These are phyloP conservation scores for Psilocybe cyanescens DNA, from an alignment of 768 basidiomycete species.

Conservation along the genomic window DNA sequence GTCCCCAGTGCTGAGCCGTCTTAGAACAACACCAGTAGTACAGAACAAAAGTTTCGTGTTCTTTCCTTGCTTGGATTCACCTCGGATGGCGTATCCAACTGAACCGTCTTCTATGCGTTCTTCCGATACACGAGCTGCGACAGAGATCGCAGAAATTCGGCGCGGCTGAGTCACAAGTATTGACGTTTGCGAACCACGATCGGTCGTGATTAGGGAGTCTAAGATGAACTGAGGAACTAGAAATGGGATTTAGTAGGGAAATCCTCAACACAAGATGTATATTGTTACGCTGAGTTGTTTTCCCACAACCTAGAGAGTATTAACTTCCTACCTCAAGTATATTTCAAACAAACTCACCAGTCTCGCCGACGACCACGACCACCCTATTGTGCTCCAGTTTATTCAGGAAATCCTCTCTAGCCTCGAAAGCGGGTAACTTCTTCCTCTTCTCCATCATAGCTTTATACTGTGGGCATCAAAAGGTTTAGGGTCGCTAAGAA, in stretches of 20 bases:
- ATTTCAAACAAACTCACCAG: slow-evolving; percentile 48
- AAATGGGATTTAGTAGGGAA: not conserved
- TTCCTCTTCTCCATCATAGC: slow-evolving; percentile 58
- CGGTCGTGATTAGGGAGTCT: slow-evolving; percentile 72
- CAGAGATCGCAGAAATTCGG: slow-evolving; percentile 85
- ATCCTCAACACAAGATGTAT: not conserved
- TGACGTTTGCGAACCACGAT: slow-evolving; percentile 64
- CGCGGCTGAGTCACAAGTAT: slow-evolving; percentile 92
- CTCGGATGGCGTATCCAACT: slow-evolving; percentile 89
- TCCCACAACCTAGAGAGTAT: slow-evolving; percentile 69
- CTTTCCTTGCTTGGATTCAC: slow-evolving; percentile 70
- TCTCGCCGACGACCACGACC: slow-evolving; percentile 89
- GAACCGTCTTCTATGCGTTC: slow-evolving; percentile 79
- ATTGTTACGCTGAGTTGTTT: slow-evolving; percentile 80
- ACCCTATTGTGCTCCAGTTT: slow-evolving; percentile 63
- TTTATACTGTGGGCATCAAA: slow-evolving; percentile 41
- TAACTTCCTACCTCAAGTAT: not conserved
- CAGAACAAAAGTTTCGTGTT: slow-evolving; percentile 85
- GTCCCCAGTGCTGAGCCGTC: slow-evolving; percentile 78
- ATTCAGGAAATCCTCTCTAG: slow-evolving; percentile 63
- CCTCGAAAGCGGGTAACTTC: slow-evolving; percentile 78
- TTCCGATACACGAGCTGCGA: slow-evolving; percentile 83
- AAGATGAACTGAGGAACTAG: slow-evolving; percentile 89
- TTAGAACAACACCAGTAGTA: slow-evolving; percentile 91
- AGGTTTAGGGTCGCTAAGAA: not conserved